phyloP scores from a whole-genome alignment of 257 asterid species.

The Nicotiana undulata region DNA sequence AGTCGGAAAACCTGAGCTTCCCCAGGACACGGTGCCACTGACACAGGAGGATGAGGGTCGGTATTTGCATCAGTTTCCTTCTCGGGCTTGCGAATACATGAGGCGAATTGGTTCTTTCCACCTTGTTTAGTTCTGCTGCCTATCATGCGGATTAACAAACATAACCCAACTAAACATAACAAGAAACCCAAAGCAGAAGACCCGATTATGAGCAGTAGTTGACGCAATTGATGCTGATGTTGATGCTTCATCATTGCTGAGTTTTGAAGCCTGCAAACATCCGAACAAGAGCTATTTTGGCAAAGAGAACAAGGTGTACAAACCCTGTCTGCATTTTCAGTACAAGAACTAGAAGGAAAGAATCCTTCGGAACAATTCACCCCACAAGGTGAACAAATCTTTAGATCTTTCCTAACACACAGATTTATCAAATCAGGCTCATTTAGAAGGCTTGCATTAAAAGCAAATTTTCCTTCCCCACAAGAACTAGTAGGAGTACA shows the following conservation, averaged over 20 bases:
- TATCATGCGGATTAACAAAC: slow-evolving; percentile 37
- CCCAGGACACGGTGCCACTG: slow-evolving; percentile 57
- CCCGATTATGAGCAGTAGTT: slow-evolving; percentile 41
- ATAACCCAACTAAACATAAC: slow-evolving; percentile 52
- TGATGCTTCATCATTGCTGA: slow-evolving; percentile 23
- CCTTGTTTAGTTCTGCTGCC: slow-evolving; percentile 24
- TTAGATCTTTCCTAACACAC: slow-evolving; percentile 69
- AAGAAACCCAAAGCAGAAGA: slow-evolving; percentile 45
- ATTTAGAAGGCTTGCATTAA: slow-evolving; percentile 78
- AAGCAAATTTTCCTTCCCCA: slow-evolving; percentile 58
- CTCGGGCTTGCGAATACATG: slow-evolving; percentile 30
- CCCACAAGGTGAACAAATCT: slow-evolving; percentile 84
- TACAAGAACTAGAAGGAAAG: slow-evolving; percentile 72
- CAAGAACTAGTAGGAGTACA: slow-evolving; percentile 56
- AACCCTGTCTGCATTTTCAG: slow-evolving; percentile 57
- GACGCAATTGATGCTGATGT: slow-evolving; percentile 33
- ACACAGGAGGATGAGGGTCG: slow-evolving; percentile 35
- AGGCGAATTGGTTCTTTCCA: slow-evolving; percentile 12
- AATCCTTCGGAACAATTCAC: slow-evolving; percentile 62
- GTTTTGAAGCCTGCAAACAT: slow-evolving; percentile 46
- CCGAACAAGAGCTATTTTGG: slow-evolving; percentile 76
- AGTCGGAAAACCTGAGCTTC: slow-evolving; percentile 82
- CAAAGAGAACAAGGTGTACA: slow-evolving; percentile 95
- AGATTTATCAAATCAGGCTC: slow-evolving; percentile 81
- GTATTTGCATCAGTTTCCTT: slow-evolving; percentile 23